Conservation (phyloP, 257 asterid genomes). For the Rehmannia glutinosa region DNA sequence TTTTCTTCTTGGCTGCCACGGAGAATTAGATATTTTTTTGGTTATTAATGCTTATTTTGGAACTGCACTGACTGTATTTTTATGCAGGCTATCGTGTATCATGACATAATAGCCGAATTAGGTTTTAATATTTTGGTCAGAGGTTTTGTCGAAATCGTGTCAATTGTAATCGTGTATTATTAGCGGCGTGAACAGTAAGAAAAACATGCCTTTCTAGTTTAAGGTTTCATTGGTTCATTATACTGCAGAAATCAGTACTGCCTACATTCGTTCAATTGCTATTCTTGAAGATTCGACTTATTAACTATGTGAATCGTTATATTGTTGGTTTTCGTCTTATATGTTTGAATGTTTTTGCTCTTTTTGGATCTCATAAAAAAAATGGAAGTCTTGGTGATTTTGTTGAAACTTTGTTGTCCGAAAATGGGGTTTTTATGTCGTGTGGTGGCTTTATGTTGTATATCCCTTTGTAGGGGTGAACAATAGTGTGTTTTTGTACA, state of each 20-base stretch:
- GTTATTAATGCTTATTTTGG: slow-evolving; percentile 15
- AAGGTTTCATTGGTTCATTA: too few relatives aligned
- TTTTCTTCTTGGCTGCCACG: slow-evolving; percentile 26
- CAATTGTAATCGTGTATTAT: slow-evolving; percentile 33
- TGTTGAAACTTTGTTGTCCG: background rate
- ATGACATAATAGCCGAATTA: slow-evolving; percentile 21
- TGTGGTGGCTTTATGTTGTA: background rate
- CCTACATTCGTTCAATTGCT: slow-evolving; percentile 18
- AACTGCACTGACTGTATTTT: slow-evolving; percentile 13
- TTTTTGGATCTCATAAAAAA: too few relatives aligned
- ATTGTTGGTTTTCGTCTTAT: too few relatives aligned
- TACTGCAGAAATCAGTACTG: slow-evolving; percentile 17
- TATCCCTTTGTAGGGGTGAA: too few relatives aligned
- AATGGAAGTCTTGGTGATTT: background rate
- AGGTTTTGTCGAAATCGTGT: slow-evolving; percentile 25
- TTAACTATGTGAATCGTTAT: too few relatives aligned
- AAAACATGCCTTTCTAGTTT: background rate
- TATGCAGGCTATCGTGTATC: slow-evolving; percentile 18
- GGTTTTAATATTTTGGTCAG: slow-evolving; percentile 21
- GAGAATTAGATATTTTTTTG: slow-evolving; percentile 26
- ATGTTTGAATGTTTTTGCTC: background rate
- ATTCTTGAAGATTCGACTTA: background rate
- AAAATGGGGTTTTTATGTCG: background rate
- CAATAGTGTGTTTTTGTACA: too few relatives aligned
- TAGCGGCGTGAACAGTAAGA: slow-evolving; percentile 7